Base-by-base conservation (phyloP, 805 yeast genomes). In the Hanseniaspora singularis region DNA sequence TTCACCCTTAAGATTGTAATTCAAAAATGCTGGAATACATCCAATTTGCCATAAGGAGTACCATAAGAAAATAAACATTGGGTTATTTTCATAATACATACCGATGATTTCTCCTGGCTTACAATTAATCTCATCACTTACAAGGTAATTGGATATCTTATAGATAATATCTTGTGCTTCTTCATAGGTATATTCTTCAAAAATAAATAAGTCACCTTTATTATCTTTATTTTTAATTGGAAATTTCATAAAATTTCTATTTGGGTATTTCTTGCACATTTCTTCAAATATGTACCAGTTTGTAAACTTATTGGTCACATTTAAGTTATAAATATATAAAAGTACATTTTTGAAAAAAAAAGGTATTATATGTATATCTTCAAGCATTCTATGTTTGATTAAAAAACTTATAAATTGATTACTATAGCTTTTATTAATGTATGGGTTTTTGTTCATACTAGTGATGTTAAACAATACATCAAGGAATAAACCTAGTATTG, bases 31-130 rank as follows among this genome's bases (percentile, higher is more conserved):
- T 0, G 96, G 96, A 8, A 71, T 62, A 1, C 95, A 95, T 36
- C 96, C 96, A 46, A 88, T 69, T 56, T 85, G 83, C 96, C 96
- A 88, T 40, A 82, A 64, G 0, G 95, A 82, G 46, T 83, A 70
- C 94, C 95, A 84, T 33, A 82, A 59, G 46, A 87, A 70, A 14
- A 88, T 63, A 55, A 83, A 84, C 51, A 86, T 66, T 2, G 95
- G 95, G 58, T 81, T 85, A 63, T 88, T 88, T 57, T 83, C 80
- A 57, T 76, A 81, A 56, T 79, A 80, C 37, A 89, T 56, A 0
- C 83, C 94, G 38, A 89, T 75, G 9, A 77, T 71, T 52, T 84
- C 84, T 34, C 79, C 78, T 12, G 76, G 64, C 16, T 75, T 64
- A 31, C 88, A 74, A 2, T 80, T 80, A 55, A 77, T 79, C 49